Percentiles rank a stretch among this genome's conserved stretches.
These are phyloP conservation scores for Fusarium austroafricanum DNA, from an alignment of 2,329 filamentous ascomycete genomes.

Conservation along the genomic window DNA sequence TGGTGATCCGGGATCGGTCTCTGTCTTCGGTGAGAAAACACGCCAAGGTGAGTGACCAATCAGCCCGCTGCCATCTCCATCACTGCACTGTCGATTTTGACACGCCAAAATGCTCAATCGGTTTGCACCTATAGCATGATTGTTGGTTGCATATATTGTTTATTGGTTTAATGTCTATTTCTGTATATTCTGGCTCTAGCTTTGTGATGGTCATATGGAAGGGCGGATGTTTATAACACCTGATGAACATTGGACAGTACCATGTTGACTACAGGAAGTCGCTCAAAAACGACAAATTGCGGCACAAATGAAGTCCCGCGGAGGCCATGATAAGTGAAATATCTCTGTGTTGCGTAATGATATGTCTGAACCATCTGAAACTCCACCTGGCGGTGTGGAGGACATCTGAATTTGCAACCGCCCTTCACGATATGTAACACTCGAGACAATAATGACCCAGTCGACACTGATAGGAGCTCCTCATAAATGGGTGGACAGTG, in stretches of 20 bases:
- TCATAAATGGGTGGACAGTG: background rate
- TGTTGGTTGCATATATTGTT: background rate
- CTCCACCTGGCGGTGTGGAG: constrained; percentile 31
- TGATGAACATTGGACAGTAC: background rate
- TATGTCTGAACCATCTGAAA: constrained; percentile 1
- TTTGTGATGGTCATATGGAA: background rate
- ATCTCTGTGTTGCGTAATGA: background rate
- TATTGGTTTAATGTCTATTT: background rate
- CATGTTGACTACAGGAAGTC: background rate
- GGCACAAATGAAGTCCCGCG: background rate
- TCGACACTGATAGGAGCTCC: background rate
- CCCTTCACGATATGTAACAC: constrained; percentile 14
- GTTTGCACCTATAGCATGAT: background rate
- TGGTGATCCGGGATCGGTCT: background rate
- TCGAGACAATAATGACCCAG: constrained; percentile 1
- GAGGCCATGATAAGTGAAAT: background rate
- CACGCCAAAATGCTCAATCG: background rate
- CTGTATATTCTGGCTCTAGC: background rate
- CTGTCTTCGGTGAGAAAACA: constrained; percentile 20
- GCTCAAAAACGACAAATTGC: background rate
- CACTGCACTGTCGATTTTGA: background rate
- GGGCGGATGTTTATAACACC: background rate
- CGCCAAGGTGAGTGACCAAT: constrained; percentile 37
- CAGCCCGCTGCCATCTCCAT: background rate
- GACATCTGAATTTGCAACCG: background rate